A percentile compares a stretch with the other conserved stretches of the same genome.
Conservation (phyloP, 1,284 basidiomycete species). For the Sporisorium reilianum region DNA sequence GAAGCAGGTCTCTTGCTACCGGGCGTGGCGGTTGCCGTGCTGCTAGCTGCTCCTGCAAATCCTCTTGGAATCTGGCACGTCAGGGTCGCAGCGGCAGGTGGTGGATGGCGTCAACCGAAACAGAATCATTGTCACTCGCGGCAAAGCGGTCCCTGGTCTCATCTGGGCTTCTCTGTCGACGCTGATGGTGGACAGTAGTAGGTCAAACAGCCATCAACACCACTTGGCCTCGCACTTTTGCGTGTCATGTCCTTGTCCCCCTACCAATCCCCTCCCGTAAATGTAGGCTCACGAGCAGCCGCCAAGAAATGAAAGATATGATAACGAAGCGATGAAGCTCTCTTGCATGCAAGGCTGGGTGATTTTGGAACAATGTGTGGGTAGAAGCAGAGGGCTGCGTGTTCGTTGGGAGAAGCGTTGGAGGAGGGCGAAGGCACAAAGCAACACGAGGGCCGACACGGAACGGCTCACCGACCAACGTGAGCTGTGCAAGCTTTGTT, state of each 20-base stretch:
- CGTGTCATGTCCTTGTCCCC: slow-evolving; percentile 1
- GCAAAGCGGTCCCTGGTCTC: background rate
- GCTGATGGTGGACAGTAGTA: background rate
- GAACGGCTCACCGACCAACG: no score
- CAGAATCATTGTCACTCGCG: background rate
- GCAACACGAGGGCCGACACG: no score
- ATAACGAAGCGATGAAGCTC: slow-evolving; percentile 9
- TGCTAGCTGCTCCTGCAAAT: slow-evolving; percentile 4
- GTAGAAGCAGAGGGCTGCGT: background rate
- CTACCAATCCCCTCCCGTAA: slow-evolving; percentile 1
- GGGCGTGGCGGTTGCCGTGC: slow-evolving; percentile 5
- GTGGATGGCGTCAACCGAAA: background rate
- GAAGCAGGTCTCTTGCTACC: slow-evolving; percentile 1
- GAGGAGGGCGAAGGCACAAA: no score
- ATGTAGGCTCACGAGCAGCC: slow-evolving; percentile 16
- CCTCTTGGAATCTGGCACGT: background rate
- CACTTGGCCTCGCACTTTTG: background rate
- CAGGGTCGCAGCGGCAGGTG: slow-evolving; percentile 2
- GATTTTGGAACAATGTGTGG: no score
- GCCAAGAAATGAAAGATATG: slow-evolving; percentile 18
- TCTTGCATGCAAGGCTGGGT: background rate
- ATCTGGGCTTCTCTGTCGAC: background rate
- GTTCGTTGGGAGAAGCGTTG: no score
- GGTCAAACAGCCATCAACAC: background rate
- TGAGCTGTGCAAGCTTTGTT: no score